Evolutionary conservation across 148 eudicot species (phyloP), one percentile per base, ranked within the genome.

Genomic region (Nepenthes mirabilis): DNA sequence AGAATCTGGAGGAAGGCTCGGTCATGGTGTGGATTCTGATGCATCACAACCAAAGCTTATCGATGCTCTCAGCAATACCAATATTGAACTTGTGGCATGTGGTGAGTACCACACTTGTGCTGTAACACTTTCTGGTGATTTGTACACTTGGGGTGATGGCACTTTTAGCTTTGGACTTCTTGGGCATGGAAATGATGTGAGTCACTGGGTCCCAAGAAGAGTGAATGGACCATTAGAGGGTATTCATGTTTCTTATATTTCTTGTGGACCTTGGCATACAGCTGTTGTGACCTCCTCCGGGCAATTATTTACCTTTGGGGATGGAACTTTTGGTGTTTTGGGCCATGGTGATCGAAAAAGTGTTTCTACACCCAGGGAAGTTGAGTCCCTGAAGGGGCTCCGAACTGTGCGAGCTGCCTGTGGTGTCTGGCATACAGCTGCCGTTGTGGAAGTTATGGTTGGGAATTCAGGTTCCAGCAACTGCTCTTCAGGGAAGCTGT

Each of bases 361-460:
- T 79, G 76, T 83, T 67, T 77, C 82, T 43, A 70, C 73, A 53
- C 98, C 98, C 5, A 76, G 95, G 72, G 98, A 91, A 80, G 94
- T 91, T 43, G 98, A 91, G 54, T 88, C 98, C 55, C 82, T 91
- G 11, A 88, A 84, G 74, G 98, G 98, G 37, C 91, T 83, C 48
- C 88, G 98, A 13, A 91, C 98, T 34, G 90, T 83, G 50, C 80
- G 88, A 65, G 96, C 88, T 59, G 84, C 94, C 67, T 91, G 98
- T 80, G 98, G 98, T 47, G 94, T 83, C 58, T 91, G 98, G 98
- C 98, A 91, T 75, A 88, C 98, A 56, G 98, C 98, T 72, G 98
- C 98, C 14, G 94, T 91, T 64, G 91, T 91, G 63, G 98, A 91
- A 79, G 94, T 91, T 68, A 88, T 91, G 96, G 94, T 85, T 50